A percentile compares a stretch with the other conserved stretches of the same genome.
Conservation (phyloP, 2,329 filamentous ascomycete species). For the Aspergillus neotritici region DNA sequence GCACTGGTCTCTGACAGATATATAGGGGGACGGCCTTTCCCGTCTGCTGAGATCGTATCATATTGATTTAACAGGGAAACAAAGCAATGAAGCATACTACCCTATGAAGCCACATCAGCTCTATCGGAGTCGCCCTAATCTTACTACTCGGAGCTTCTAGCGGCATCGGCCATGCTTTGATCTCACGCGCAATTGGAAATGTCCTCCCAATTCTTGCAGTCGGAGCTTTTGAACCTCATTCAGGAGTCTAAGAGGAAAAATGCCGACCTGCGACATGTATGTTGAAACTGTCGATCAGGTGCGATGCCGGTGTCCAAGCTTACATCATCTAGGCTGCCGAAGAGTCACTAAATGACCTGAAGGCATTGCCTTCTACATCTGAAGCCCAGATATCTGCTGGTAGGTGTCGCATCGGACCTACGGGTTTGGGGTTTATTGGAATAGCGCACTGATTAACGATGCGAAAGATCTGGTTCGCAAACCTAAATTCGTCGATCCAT, state of each 20-base stretch:
- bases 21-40: too few relatives aligned
- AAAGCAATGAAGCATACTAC: not conserved
- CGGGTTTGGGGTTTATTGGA: not conserved
- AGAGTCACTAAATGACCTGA: conserved; percentile 86
- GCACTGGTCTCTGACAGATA: too few relatives aligned
- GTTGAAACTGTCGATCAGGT: conserved; percentile 8
- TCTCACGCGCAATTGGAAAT: conserved; percentile 49
- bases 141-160: conserved; percentile 7
- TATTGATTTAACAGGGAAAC: too few relatives aligned
- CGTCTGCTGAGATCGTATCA: too few relatives aligned
- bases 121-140: conserved; percentile 4
- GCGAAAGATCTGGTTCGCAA: conserved; percentile 71
- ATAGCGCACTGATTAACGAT: conserved; percentile 20
- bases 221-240: conserved; percentile 83
- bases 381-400: conserved; percentile 70
- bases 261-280: conserved; percentile 71
- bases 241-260: conserved; percentile 96
- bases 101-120: conserved; percentile 13
- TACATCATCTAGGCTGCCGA: conserved; percentile 66
- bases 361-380: conserved; percentile 64
- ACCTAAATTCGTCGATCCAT: conserved; percentile 82
- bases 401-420: conserved; percentile 31
- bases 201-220: conserved; percentile 84
- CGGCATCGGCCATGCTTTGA: conserved; percentile 28
- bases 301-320: conserved; percentile 16